These are phyloP conservation scores for Debaryomyces hansenii DNA, from an alignment of 805 yeast genomes.

Conservation along the genomic window DNA sequence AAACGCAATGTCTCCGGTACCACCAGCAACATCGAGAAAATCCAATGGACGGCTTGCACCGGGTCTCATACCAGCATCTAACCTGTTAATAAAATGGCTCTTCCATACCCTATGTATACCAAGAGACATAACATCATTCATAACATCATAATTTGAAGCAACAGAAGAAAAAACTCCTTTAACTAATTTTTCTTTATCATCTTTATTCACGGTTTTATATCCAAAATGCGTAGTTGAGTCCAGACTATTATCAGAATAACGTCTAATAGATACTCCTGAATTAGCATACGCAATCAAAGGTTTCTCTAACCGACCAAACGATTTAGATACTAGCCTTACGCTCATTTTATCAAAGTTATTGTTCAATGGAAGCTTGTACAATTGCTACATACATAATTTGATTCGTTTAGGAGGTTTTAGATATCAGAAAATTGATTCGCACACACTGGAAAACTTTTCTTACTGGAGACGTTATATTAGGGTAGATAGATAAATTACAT, in stretches of 20 bases:
- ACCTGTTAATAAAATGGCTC: slow-evolving; percentile 77
- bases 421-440: background rate
- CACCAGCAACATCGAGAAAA: slow-evolving; percentile 97
- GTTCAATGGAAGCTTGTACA: no score
- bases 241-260: slow-evolving; percentile 7
- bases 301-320: slow-evolving; percentile 1
- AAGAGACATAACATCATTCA: slow-evolving; percentile 98
- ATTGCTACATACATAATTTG: no score
- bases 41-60: slow-evolving; percentile 74
- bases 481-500: background rate
- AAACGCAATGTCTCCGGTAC: slow-evolving; percentile 97
- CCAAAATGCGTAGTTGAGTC: slow-evolving; percentile 88
- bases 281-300: background rate
- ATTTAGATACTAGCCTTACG: slow-evolving; percentile 5
- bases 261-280: slow-evolving; percentile 1
- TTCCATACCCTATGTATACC: slow-evolving; percentile 97
- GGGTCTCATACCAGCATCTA: slow-evolving; percentile 93
- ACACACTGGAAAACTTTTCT: background rate
- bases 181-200: slow-evolving; percentile 79
- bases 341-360: slow-evolving; percentile 4
- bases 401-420: background rate
- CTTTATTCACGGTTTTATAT: slow-evolving; percentile 73
- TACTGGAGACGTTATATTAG: background rate
- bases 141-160: slow-evolving; percentile 89
- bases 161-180: slow-evolving; percentile 91